A percentile compares a stretch with the other conserved stretches of the same genome.
Conservation (phyloP, 208 protist species). For the Sergeia podlipaevii region DNA sequence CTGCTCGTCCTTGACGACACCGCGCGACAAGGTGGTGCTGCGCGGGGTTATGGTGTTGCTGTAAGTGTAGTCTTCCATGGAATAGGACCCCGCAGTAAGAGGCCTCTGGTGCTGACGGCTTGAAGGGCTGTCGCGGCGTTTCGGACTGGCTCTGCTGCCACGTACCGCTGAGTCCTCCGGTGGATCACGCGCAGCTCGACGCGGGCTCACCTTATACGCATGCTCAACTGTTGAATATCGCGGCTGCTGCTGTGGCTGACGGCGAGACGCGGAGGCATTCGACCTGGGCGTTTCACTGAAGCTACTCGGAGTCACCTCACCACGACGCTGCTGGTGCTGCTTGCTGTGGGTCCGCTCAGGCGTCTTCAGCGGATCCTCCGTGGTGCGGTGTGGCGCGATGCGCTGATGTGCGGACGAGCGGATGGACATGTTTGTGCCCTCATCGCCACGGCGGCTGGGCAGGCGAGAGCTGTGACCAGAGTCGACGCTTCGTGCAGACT, state of each 20-base stretch:
- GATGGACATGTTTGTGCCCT: slow-evolving; percentile 21
- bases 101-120: slow-evolving; percentile 8
- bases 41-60: slow-evolving; percentile 22
- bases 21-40: slow-evolving; percentile 14
- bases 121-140: neutral
- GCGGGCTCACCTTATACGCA: too few relatives aligned
- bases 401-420: slow-evolving; percentile 23
- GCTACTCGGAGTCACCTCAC: neutral
- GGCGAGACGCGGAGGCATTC: neutral
- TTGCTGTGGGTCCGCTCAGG: slow-evolving; percentile 5
- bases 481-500: neutral
- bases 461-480: slow-evolving; percentile 11
- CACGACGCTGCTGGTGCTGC: slow-evolving; percentile 6
- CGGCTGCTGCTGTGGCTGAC: neutral
- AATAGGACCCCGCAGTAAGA: neutral
- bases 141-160: neutral
- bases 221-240: too few relatives aligned
- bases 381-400: slow-evolving; percentile 8
- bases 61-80: slow-evolving; percentile 4
- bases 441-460: slow-evolving; percentile 20
- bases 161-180: neutral
- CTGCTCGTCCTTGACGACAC: slow-evolving; percentile 21
- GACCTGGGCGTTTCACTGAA: neutral
- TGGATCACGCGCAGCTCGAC: too few relatives aligned
- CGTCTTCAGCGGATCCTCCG: slow-evolving; percentile 3